Evolutionary conservation across 2,329 filamentous ascomycete genomes (phyloP).

Genomic region (Simplicillium sp.): DNA sequence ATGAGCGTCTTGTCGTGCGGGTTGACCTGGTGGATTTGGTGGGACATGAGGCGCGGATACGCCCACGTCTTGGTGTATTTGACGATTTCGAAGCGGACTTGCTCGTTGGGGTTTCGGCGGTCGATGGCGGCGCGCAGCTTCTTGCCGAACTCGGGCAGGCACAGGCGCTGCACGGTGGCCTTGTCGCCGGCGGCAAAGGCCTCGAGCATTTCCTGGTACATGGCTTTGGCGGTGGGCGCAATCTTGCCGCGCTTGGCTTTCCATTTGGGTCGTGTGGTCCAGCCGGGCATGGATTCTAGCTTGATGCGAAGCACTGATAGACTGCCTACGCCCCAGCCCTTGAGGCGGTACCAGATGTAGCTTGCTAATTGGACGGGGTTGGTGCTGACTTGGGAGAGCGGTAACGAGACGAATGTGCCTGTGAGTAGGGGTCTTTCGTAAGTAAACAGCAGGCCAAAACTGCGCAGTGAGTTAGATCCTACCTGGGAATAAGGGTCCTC

Average conservation of each 20-base stretch:
- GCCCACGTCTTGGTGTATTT: slow-evolving; percentile 31
- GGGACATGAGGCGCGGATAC: slow-evolving; percentile 43
- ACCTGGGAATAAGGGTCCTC: slow-evolving; percentile 25
- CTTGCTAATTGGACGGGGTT: slow-evolving; percentile 16
- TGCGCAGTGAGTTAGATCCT: neutral
- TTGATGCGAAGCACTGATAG: slow-evolving; percentile 26
- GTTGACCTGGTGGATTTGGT: slow-evolving; percentile 40
- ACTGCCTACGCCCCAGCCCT: slow-evolving; percentile 24
- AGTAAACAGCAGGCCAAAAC: too few relatives aligned
- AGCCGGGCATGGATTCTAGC: slow-evolving; percentile 33
- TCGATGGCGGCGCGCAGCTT: slow-evolving; percentile 45
- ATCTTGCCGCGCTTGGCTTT: slow-evolving; percentile 31
- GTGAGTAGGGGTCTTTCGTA: neutral
- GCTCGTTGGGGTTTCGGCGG: slow-evolving; percentile 33
- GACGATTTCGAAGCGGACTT: slow-evolving; percentile 44
- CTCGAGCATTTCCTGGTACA: slow-evolving; percentile 53
- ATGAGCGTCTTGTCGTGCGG: slow-evolving; percentile 25
- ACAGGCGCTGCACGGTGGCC: slow-evolving; percentile 39
- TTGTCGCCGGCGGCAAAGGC: slow-evolving; percentile 51
- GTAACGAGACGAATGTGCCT: slow-evolving; percentile 41
- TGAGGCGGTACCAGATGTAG: slow-evolving; percentile 27
- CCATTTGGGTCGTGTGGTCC: slow-evolving; percentile 31
- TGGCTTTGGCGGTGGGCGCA: slow-evolving; percentile 42
- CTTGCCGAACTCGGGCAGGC: slow-evolving; percentile 39
- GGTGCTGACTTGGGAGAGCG: slow-evolving; percentile 23